These are phyloP conservation scores for Myxozyma melibiosi DNA, from an alignment of 805 yeast species.

Conservation along the genomic window DNA sequence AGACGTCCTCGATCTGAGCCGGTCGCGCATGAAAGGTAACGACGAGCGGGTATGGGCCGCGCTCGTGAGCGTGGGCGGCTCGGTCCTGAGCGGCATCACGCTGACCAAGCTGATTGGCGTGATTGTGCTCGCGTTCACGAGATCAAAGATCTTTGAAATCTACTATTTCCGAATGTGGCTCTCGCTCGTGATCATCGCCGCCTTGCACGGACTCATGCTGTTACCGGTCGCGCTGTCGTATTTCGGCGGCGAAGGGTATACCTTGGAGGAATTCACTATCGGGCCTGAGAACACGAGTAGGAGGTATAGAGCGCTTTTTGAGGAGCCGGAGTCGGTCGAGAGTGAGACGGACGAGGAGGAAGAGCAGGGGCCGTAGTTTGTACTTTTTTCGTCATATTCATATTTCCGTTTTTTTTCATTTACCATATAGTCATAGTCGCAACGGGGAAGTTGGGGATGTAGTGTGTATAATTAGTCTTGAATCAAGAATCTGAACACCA, in stretches of 20 bases:
- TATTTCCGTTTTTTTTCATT: no score
- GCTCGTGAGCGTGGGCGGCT: slow-evolving; percentile 77
- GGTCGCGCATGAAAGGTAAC: slow-evolving; percentile 33
- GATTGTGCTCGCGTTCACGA: slow-evolving; percentile 79
- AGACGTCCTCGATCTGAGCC: slow-evolving; percentile 39
- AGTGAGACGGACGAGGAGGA: slow-evolving; percentile 11
- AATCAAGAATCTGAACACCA: no score
- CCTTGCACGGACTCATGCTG: slow-evolving; percentile 74
- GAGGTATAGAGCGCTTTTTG: slow-evolving; percentile 8
- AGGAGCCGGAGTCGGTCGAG: slow-evolving; percentile 11
- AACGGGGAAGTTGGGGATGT: no score
- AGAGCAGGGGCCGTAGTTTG: not conserved
- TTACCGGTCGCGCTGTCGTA: slow-evolving; percentile 72
- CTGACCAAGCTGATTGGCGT: slow-evolving; percentile 89
- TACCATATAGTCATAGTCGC: no score
- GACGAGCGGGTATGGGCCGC: slow-evolving; percentile 55
- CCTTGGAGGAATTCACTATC: slow-evolving; percentile 10
- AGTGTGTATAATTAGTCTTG: no score
- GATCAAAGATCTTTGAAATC: slow-evolving; percentile 83
- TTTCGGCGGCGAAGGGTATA: slow-evolving; percentile 51
- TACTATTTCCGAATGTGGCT: slow-evolving; percentile 97
- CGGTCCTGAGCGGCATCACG: slow-evolving; percentile 89
- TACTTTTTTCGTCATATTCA: no score
- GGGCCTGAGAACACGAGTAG: not conserved
- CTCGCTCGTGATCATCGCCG: slow-evolving; percentile 71